These are phyloP conservation scores for Zoysia matrella DNA, from an alignment of 202 grass and related monocot genomes.

Conservation along the genomic window DNA sequence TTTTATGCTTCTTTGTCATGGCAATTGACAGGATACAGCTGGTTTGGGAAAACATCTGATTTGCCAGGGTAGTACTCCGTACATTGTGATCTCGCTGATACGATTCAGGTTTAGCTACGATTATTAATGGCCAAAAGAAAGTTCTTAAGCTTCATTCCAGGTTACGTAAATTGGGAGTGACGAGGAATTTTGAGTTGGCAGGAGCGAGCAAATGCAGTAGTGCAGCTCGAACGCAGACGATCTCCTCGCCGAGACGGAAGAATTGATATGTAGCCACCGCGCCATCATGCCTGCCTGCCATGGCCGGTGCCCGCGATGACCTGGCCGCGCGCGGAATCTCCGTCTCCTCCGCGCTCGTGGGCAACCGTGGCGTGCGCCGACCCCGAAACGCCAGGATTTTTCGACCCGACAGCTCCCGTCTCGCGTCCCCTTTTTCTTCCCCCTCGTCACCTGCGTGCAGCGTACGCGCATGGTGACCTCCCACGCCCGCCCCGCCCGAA, in stretches of 20 bases:
- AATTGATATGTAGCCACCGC: constrained; percentile 26
- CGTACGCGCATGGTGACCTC: not conserved
- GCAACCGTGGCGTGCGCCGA: no score
- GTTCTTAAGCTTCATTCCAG: no score
- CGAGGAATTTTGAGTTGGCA: no score
- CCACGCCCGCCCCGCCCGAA: no score
- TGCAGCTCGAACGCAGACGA: no score
- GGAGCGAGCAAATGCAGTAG: no score
- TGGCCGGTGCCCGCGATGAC: not conserved
- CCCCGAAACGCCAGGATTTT: not conserved
- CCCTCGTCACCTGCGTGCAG: not conserved
- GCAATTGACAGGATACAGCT: not conserved
- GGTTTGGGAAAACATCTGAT: not conserved
- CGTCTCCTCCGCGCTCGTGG: not conserved
- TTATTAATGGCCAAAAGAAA: no score
- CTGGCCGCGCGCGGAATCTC: constrained; percentile 8
- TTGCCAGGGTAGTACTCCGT: not conserved
- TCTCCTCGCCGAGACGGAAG: no score
- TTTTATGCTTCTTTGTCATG: not conserved
- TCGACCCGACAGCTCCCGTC: not conserved
- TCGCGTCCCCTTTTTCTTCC: not conserved
- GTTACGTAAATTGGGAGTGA: no score
- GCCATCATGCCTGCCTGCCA: not conserved
- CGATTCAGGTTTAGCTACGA: not conserved
- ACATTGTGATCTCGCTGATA: not conserved